Conservation (phyloP, 805 yeast genomes). For the Spathaspora passalidarum region DNA sequence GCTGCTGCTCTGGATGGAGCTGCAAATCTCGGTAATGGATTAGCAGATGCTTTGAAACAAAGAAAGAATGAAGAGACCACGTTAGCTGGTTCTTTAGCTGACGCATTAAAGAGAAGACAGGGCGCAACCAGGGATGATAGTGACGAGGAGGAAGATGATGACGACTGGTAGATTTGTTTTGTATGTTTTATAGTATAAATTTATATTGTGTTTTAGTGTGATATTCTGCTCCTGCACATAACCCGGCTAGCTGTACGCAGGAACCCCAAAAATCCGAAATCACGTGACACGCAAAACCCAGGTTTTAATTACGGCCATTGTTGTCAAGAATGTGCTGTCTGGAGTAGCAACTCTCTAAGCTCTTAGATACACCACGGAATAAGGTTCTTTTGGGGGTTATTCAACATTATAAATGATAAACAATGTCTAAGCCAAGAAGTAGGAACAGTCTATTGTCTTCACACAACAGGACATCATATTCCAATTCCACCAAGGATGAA, state of each 20-base stretch:
- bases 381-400: too few relatives aligned
- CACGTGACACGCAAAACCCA: background rate
- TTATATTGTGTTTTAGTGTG: too few relatives aligned
- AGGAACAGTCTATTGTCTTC: slow-evolving; percentile 26
- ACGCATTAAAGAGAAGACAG: slow-evolving; percentile 73
- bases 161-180: slow-evolving; percentile 16
- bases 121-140: slow-evolving; percentile 65
- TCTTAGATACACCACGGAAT: background rate
- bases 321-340: background rate
- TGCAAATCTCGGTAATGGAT: slow-evolving; percentile 44
- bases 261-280: background rate
- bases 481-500: slow-evolving; percentile 27
- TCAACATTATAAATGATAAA: too few relatives aligned
- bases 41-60: slow-evolving; percentile 67
- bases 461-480: slow-evolving; percentile 15
- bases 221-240: too few relatives aligned
- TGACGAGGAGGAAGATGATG: slow-evolving; percentile 69
- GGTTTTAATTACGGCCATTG: background rate
- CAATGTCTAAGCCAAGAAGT: slow-evolving; percentile 28
- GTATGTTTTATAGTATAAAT: slow-evolving; percentile 6
- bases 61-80: slow-evolving; percentile 58
- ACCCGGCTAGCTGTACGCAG: too few relatives aligned
- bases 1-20: slow-evolving; percentile 13
- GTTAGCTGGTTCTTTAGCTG: slow-evolving; percentile 84
- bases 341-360: background rate